Base-by-base conservation (phyloP, 805 yeast genomes). In the Lipomyces kockii region DNA sequence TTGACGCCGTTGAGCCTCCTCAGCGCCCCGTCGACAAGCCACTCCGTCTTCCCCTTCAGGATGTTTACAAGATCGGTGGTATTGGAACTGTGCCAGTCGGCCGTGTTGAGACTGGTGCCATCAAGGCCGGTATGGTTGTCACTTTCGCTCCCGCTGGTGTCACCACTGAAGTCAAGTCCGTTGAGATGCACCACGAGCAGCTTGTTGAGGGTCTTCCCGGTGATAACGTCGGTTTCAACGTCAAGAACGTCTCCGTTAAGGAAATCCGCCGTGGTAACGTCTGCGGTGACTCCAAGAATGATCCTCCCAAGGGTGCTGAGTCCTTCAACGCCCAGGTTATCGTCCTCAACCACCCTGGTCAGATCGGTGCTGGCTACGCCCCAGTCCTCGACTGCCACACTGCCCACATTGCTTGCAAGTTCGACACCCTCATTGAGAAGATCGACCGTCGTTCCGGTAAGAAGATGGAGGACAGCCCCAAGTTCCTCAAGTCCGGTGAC, bases 401-500 rank as follows among this genome's bases (percentile, higher is more conserved):
- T 77, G 92, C 94, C 78, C 97, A 91, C 86, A 90, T 89, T 83
- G 94, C 96, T 78, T 91, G 95, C 84, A 88, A 86, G 83, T 89
- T 91, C 85, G 89, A 87, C 78, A 87, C 87, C 79, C 87, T 91
- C 77, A 75, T 89, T 74, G 88, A 87, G 82, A 89, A 91, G 89
- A 89, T 90, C 78, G 97, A 91, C 88, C 89, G 93, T 85, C 88
- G 93, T 83, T 88, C 97, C 78, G 96, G 96, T 85, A 91, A 94
- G 90, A 84, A 85, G 80, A 82, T 89, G 79, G 96, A 92, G 87
- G 93, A 89, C 79, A 83, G 85, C 78, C 97, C 97, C 78, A 93
- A 94, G 81, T 91, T 88, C 85, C 87, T 96, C 83, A 92, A 92
- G 86, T 89, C 97, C 79, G 97, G 97, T 82, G 97, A 93, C 85